A percentile compares a stretch with the other conserved stretches of the same genome.
Conservation (phyloP, 306 rosid species). For the Acacia melanoxylon region DNA sequence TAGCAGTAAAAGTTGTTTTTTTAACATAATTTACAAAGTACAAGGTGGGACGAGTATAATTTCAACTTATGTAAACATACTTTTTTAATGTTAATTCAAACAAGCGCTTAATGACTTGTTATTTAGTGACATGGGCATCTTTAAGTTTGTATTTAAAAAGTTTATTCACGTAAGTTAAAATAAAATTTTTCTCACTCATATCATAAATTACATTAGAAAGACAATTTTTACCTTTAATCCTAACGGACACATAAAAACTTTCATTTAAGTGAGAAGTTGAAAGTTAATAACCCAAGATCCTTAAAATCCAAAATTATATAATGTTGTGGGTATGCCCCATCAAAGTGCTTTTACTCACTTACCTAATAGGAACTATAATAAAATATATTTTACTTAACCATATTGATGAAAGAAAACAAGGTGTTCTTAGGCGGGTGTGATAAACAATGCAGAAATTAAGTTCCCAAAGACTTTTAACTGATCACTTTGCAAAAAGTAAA, state of each 20-base stretch:
- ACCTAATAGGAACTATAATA: neutral
- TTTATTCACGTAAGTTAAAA: too few species aligned
- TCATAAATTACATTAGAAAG: too few species aligned
- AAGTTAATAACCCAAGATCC: neutral
- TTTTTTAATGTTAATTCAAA: too few species aligned
- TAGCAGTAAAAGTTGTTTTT: too few species aligned
- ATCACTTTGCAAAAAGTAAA: neutral
- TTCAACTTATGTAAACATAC: too few species aligned
- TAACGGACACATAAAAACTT: too few species aligned
- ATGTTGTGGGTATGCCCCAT: slow-evolving; percentile 6
- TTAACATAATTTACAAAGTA: too few species aligned
- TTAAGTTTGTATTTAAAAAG: too few species aligned
- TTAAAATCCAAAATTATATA: slow-evolving; percentile 2
- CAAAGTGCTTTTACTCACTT: neutral
- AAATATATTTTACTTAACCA: neutral
- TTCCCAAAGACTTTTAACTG: neutral
- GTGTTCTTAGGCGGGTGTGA: neutral
- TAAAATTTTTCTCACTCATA: accelerated
- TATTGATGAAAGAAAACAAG: slow-evolving; percentile 6
- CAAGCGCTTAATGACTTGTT: too few species aligned
- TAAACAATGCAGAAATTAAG: neutral
- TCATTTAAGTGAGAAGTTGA: too few species aligned
- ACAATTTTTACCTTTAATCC: too few species aligned
- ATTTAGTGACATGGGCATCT: too few species aligned
- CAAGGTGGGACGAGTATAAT: accelerated